These are phyloP conservation scores for Mortierella antarctica DNA, from an alignment of 192 early-diverging fungal genomes.

Conservation along the genomic window DNA sequence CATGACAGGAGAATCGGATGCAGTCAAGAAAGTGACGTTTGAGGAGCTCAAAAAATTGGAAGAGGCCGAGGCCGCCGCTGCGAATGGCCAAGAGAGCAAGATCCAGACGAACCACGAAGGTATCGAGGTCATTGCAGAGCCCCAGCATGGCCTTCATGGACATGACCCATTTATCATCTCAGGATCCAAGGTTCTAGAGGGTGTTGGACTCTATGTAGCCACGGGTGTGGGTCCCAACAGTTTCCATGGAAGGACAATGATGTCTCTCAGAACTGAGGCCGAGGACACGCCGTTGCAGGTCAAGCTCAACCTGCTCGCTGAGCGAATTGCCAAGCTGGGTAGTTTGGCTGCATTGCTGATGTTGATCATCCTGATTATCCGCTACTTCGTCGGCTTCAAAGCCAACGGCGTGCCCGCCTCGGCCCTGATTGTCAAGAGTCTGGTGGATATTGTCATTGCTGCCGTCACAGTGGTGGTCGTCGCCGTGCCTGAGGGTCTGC, in stretches of 20 bases:
- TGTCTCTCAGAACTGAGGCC: slow-evolving; percentile 85
- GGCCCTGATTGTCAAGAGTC: slow-evolving; percentile 66
- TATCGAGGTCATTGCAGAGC: slow-evolving; percentile 29
- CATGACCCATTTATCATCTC: slow-evolving; percentile 90
- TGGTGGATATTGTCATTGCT: slow-evolving; percentile 87
- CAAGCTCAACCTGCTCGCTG: slow-evolving; percentile 90
- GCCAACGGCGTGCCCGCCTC: slow-evolving; percentile 52
- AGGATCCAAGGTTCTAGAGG: slow-evolving; percentile 92
- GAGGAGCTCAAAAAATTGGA: slow-evolving; percentile 54
- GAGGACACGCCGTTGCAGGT: slow-evolving; percentile 93
- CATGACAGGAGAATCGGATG: slow-evolving; percentile 94
- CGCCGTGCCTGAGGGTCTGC: slow-evolving; percentile 98
- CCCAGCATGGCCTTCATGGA: slow-evolving; percentile 29
- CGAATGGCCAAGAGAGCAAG: slow-evolving; percentile 1
- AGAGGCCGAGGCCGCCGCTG: slow-evolving; percentile 16
- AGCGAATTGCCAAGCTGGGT: slow-evolving; percentile 94
- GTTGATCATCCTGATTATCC: slow-evolving; percentile 87
- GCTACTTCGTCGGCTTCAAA: slow-evolving; percentile 78
- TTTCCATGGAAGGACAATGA: slow-evolving; percentile 89
- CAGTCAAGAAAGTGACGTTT: slow-evolving; percentile 80
- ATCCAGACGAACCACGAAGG: slow-evolving; percentile 46
- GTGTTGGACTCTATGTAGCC: slow-evolving; percentile 86
- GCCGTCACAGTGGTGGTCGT: slow-evolving; percentile 96
- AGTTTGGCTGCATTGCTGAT: slow-evolving; percentile 86
- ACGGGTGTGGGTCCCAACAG: slow-evolving; percentile 89